Evolutionary conservation across 495 filamentous ascomycete genomes (phyloP).

Genomic region (Penicillium crystallinum): DNA sequence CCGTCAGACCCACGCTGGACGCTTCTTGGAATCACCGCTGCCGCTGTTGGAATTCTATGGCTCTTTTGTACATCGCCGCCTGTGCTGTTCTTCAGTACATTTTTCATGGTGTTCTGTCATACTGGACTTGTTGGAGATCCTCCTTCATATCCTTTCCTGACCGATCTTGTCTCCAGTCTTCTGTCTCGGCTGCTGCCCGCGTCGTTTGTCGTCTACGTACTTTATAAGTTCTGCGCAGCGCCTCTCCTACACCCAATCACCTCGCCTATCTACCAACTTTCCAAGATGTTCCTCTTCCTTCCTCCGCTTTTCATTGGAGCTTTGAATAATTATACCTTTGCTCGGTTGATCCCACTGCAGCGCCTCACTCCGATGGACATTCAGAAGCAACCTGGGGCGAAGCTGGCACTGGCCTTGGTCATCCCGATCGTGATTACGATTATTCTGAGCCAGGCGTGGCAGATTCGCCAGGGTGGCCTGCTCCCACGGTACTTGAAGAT

Average conservation of each 20-base stretch:
- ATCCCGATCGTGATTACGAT: constrained; percentile 56
- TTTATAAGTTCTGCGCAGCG: constrained; percentile 63
- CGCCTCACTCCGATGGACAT: constrained; percentile 74
- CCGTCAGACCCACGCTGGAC: constrained; percentile 64
- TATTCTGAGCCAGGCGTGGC: constrained; percentile 63
- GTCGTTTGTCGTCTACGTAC: constrained; percentile 65
- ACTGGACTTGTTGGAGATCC: constrained; percentile 76
- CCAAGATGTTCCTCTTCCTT: constrained; percentile 70
- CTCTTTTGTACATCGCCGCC: constrained; percentile 63
- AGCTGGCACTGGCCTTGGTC: constrained; percentile 62
- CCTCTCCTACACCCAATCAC: constrained; percentile 52
- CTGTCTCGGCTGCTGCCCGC: constrained; percentile 73
- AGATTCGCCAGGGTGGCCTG: constrained; percentile 66
- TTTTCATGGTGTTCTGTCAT: constrained; percentile 69
- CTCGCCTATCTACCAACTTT: constrained; percentile 54
- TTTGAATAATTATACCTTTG: constrained; percentile 79
- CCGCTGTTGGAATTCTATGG: constrained; percentile 60
- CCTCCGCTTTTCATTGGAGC: constrained; percentile 73
- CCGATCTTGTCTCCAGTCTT: constrained; percentile 61
- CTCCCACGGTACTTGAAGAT: constrained; percentile 66
- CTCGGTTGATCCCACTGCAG: constrained; percentile 70
- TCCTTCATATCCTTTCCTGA: constrained; percentile 50
- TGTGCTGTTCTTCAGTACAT: constrained; percentile 67
- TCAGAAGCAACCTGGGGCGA: constrained; percentile 69
- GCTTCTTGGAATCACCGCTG: constrained; percentile 65